Evolutionary conservation across 2,329 filamentous ascomycete genomes (phyloP), one percentile per base, ranked within the genome.

Genomic region (Periconia macrospinosa): DNA sequence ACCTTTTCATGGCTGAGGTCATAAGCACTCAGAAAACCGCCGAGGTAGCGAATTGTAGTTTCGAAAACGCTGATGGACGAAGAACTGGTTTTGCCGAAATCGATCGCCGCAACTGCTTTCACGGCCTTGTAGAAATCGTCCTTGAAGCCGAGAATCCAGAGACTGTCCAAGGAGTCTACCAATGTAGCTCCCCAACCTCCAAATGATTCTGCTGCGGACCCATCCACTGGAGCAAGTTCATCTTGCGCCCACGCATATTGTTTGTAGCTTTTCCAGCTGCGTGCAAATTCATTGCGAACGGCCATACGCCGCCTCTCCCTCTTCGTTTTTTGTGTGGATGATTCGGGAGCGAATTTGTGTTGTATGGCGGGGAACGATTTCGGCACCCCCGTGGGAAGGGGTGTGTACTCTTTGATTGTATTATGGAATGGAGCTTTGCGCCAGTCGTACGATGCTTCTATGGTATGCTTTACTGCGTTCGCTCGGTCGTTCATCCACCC

Each of bases 41-140:
- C 72, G 8, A 75, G 65, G 42, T 74, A 74, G 35, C 73, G 67
- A 43, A 80, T 81, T 0, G 77, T 81, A 0, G 79, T 80, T 57
- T 81, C 79, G 52, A 81, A 81, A n/a, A 81, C 77, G 59, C 79
- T 80, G 59, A 81, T 66, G 23, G 75, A 72, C 11, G 66, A 64
- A 15, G 71, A 69, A 2, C 73, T 64, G 13, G 69, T 71, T 18
- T 67, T 68, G 20, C 74, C 72, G 43, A 81, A 77, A 55, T 81
- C 76, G 45, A 81, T 79, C 10, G 63, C 59, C 6, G 75, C 68
- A 3, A 77, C 69, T n/a, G 75, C 76, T 37, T 71, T 62, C 1
- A 80, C 77, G 1, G 78, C 78, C 44, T 78, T 72, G 37, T 76
- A 68, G 51, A 80, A 81, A 18, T 81, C 78, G 2, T 75, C 68